These are phyloP conservation scores for Hyphopichia khmerensis DNA, from an alignment of 1,139 yeast species.

Conservation along the genomic window DNA sequence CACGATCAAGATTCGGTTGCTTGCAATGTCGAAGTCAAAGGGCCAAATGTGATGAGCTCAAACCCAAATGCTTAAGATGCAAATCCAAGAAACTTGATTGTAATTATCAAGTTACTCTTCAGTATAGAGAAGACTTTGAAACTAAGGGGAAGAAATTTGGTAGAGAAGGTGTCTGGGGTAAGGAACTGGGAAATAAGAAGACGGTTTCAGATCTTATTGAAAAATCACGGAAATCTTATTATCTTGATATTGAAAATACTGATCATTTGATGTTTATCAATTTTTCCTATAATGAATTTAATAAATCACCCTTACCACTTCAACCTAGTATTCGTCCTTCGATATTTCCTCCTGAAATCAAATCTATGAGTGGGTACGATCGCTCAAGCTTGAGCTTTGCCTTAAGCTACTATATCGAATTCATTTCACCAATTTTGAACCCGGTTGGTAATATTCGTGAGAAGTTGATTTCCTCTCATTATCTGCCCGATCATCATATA, in stretches of 20 bases:
- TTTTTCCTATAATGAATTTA: slow-evolving; percentile 14
- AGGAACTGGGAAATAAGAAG: slow-evolving; percentile 10
- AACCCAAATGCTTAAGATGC: slow-evolving; percentile 43
- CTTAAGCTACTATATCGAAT: slow-evolving; percentile 24
- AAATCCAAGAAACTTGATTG: slow-evolving; percentile 26
- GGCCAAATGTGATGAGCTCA: slow-evolving; percentile 46
- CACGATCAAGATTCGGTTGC: slow-evolving; percentile 30
- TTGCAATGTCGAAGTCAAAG: slow-evolving; percentile 29
- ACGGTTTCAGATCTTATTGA: slow-evolving; percentile 11
- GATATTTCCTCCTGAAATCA: slow-evolving; percentile 23
- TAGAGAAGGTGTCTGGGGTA: slow-evolving; percentile 31
- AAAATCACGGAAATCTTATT: slow-evolving; percentile 13
- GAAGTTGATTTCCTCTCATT: slow-evolving; percentile 14
- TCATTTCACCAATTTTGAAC: slow-evolving; percentile 27
- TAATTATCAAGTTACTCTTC: slow-evolving; percentile 22
- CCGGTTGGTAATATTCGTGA: slow-evolving; percentile 16
- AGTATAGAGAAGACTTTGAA: slow-evolving; percentile 31
- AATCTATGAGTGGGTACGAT: slow-evolving; percentile 9
- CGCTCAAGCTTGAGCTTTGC: slow-evolving; percentile 21
- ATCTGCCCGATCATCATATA: slow-evolving; percentile 10
- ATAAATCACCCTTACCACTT: slow-evolving; percentile 10
- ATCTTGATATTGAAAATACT: slow-evolving; percentile 12
- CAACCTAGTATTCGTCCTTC: slow-evolving; percentile 2
- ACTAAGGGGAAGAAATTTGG: slow-evolving; percentile 29
- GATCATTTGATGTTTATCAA: slow-evolving; percentile 19